Evolutionary conservation across 2,329 filamentous ascomycete genomes (phyloP).

Genomic region (Calonectria naviculata): DNA sequence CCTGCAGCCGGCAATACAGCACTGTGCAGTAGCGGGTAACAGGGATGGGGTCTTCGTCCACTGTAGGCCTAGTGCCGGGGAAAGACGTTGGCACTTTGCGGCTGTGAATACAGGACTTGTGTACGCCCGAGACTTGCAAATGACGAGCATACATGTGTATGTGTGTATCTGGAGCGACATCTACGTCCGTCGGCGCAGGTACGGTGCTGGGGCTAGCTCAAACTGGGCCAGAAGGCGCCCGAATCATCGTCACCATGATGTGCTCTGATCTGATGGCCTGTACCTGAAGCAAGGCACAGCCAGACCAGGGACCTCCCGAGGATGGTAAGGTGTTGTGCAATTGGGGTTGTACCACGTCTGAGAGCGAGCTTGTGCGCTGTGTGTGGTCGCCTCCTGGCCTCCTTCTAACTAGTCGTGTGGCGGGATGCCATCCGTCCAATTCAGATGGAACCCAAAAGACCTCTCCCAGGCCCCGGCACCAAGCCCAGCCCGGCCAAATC

Average conservation of each 20-base stretch:
- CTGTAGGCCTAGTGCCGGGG: conserved; percentile 1
- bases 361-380: conserved; percentile 11
- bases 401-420: conserved; percentile 5
- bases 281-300: conserved; percentile 24
- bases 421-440: neutral
- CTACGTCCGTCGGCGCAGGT: neutral
- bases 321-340: conserved; percentile 19
- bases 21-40: neutral
- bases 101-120: neutral
- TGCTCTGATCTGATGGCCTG: conserved; percentile 13
- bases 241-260: neutral
- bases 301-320: conserved; percentile 11
- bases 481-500: neutral
- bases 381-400: conserved; percentile 9
- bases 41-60: conserved; percentile 10
- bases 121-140: conserved; percentile 1
- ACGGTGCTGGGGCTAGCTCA: neutral
- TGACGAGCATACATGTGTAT: neutral
- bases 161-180: neutral
- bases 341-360: conserved; percentile 11
- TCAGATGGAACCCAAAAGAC: conserved; percentile 11
- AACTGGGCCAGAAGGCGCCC: neutral
- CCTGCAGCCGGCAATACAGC: conserved; percentile 3
- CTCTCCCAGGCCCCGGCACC: neutral
- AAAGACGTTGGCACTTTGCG: neutral